Conservation (phyloP, 2,329 filamentous ascomycete species). For the Alternaria arborescens region DNA sequence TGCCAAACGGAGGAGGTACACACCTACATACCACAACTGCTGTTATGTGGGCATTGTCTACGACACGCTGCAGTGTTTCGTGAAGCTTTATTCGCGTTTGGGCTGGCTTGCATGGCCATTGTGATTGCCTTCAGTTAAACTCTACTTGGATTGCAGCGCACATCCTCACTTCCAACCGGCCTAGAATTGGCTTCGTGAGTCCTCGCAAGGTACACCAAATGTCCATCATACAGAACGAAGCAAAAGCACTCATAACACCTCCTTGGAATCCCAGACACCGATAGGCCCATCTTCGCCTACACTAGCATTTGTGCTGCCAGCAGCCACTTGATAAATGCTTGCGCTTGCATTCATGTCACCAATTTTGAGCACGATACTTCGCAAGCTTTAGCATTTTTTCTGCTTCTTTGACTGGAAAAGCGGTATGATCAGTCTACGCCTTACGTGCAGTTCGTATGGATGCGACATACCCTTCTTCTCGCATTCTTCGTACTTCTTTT, state of each 20-base stretch:
- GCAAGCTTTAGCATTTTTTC: slow-evolving; percentile 13
- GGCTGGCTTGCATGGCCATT: not conserved
- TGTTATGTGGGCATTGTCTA: not conserved
- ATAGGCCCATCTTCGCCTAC: not conserved
- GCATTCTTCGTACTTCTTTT: slow-evolving; percentile 27
- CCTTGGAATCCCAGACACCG: not conserved
- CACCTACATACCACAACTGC: not conserved
- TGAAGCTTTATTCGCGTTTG: not conserved
- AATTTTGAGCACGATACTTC: slow-evolving; percentile 8
- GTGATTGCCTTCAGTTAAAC: not conserved
- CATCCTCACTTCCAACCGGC: not conserved
- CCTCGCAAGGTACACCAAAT: not conserved
- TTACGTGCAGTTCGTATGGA: not conserved
- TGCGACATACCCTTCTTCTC: slow-evolving; percentile 20
- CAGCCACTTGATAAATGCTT: not conserved
- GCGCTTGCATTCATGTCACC: not conserved
- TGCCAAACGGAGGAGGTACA: not conserved
- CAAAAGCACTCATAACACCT: not conserved
- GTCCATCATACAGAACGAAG: not conserved
- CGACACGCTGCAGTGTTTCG: not conserved
- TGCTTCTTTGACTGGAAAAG: slow-evolving; percentile 17
- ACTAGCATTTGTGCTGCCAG: not conserved
- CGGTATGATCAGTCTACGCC: not conserved
- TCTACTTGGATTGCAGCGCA: not conserved
- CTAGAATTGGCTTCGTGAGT: not conserved